These are phyloP conservation scores for Boletus barrowsii DNA, from an alignment of 768 basidiomycete species.

Conservation along the genomic window DNA sequence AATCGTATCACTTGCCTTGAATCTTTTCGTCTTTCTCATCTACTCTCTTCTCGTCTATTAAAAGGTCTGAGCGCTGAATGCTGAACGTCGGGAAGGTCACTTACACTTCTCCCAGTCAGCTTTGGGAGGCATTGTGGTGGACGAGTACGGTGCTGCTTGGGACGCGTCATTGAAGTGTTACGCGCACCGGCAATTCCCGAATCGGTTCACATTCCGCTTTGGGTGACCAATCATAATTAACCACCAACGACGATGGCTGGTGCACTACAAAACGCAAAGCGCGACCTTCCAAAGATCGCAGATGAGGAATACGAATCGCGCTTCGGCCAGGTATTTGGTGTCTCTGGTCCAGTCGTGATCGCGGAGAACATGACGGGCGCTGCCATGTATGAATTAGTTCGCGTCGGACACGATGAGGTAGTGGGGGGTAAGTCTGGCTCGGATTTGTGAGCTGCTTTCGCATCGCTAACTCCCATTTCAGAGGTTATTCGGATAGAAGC, in stretches of 20 bases:
- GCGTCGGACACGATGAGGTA: conserved; percentile 97
- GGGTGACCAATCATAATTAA: background rate
- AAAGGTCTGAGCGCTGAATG: conserved; percentile 6
- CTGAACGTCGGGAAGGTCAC: conserved; percentile 30
- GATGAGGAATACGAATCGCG: conserved; percentile 89
- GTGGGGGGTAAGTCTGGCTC: conserved; percentile 72
- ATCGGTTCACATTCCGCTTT: conserved; percentile 29
- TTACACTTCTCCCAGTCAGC: conserved; percentile 46
- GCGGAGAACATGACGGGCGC: conserved; percentile 93
- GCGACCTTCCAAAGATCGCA: conserved; percentile 79
- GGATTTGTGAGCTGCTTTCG: background rate
- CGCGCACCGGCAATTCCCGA: conserved; percentile 29
- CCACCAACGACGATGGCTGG: conserved; percentile 68
- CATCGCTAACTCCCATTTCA: conserved; percentile 32
- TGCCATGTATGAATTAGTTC: conserved; percentile 97
- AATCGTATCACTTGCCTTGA: conserved; percentile 52
- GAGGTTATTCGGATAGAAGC: conserved; percentile 99
- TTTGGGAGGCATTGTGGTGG: conserved; percentile 83
- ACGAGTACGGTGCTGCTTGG: conserved; percentile 19
- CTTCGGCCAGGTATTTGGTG: conserved; percentile 89
- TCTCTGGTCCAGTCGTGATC: conserved; percentile 97
- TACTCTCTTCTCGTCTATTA: conserved; percentile 74
- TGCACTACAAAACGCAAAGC: conserved; percentile 87
- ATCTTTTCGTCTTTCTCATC: conserved; percentile 95
- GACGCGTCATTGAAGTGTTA: conserved; percentile 37